A percentile compares a stretch with the other conserved stretches of the same genome.
Evolutionary conservation across 345 rosid species (phyloP).

Genomic region (Gossypium mustelinum): DNA sequence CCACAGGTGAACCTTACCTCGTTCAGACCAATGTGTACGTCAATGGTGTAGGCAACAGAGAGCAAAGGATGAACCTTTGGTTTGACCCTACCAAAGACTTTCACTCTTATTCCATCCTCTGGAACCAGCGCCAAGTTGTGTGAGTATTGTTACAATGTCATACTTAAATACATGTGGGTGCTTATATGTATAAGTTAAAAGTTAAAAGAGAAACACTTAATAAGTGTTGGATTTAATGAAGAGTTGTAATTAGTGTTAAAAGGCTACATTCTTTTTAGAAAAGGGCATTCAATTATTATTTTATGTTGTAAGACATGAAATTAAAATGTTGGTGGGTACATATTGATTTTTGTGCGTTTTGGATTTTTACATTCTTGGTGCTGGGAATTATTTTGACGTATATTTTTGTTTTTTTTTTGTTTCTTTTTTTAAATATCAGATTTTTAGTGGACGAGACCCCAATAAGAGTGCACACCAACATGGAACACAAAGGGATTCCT

Average conservation of each 20-base stretch:
- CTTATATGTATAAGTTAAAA: too few species aligned
- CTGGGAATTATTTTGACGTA: neutral
- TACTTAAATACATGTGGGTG: neutral
- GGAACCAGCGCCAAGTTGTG: slow-evolving; percentile 87
- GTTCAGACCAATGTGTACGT: slow-evolving; percentile 88
- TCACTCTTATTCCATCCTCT: slow-evolving; percentile 74
- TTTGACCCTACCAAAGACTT: slow-evolving; percentile 92
- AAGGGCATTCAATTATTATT: neutral
- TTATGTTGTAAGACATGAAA: neutral
- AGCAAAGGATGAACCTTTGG: slow-evolving; percentile 89
- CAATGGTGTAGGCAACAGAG: slow-evolving; percentile 93
- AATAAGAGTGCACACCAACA: slow-evolving; percentile 67
- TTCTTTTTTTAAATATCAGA: slow-evolving; percentile 29
- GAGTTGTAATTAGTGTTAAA: neutral
- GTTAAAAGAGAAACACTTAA: too few species aligned
- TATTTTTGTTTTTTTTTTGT: neutral
- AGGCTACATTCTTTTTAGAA: neutral
- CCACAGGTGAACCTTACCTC: slow-evolving; percentile 82
- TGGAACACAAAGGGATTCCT: slow-evolving; percentile 84
- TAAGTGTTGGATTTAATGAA: neutral
- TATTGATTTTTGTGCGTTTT: slow-evolving; percentile 1
- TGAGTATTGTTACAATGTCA: slow-evolving; percentile 33
- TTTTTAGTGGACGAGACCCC: slow-evolving; percentile 89
- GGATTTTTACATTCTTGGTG: neutral
- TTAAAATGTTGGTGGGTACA: neutral